These are phyloP conservation scores for Trichoderma sp. DNA, from an alignment of 2,329 filamentous ascomycete species.

Conservation along the genomic window DNA sequence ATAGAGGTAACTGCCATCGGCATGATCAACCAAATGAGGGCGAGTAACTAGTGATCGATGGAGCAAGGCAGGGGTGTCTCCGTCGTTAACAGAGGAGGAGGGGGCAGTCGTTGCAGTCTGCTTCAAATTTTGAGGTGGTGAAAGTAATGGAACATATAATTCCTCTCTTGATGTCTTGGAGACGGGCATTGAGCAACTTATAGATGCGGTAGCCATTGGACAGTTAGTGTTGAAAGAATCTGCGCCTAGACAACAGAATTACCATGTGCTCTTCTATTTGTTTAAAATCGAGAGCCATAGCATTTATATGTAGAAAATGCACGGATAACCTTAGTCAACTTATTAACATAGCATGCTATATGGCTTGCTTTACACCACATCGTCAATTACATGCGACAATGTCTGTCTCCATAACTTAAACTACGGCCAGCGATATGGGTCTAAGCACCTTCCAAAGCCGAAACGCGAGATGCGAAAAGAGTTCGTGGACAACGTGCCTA, in stretches of 20 bases:
- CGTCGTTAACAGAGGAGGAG: background rate
- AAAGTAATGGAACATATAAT: background rate
- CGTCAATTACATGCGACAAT: background rate
- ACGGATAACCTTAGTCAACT: background rate
- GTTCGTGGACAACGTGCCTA: background rate
- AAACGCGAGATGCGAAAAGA: background rate
- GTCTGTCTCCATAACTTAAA: background rate
- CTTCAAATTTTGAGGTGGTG: background rate
- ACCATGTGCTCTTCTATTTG: background rate
- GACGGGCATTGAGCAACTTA: background rate
- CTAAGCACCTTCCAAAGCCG: background rate
- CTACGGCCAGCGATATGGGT: background rate
- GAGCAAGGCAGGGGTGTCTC: background rate
- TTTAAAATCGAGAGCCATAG: background rate
- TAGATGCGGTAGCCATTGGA: background rate
- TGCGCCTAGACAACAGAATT: background rate
- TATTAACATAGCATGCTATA: background rate
- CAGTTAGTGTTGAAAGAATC: background rate
- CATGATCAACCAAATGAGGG: background rate
- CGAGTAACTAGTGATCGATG: background rate
- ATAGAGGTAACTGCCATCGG: constrained; percentile 34
- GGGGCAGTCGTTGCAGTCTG: background rate
- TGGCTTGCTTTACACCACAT: background rate
- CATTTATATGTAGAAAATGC: background rate
- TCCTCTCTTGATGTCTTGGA: background rate